Percentiles rank a stretch among this genome's conserved stretches.
phyloP scores from a whole-genome alignment of 495 filamentous ascomycete genomes.

The Xylaria castorea region DNA sequence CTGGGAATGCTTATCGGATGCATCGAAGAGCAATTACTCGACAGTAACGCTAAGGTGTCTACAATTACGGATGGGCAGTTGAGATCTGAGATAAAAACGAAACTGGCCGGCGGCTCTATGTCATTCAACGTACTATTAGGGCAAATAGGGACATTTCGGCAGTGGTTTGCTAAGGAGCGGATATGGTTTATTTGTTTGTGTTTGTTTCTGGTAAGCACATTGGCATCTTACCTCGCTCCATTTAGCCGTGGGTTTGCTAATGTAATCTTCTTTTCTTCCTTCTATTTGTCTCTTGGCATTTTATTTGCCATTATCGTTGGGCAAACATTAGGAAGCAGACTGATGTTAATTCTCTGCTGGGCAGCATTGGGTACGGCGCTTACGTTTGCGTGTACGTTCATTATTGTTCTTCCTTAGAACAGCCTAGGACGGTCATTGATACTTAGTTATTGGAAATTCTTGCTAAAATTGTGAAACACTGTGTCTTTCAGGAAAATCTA shows the following conservation, averaged over 20 bases:
- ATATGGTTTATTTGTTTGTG: slow-evolving; percentile 4
- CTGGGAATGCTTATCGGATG: neutral
- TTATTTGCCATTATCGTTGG: slow-evolving; percentile 3
- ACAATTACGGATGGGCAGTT: neutral
- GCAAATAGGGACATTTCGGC: neutral
- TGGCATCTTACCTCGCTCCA: neutral
- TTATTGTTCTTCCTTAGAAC: too few relatives aligned
- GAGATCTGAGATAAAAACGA: neutral
- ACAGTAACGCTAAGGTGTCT: neutral
- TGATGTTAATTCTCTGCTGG: neutral
- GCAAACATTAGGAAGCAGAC: neutral
- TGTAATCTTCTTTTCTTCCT: neutral
- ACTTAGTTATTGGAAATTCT: too few relatives aligned
- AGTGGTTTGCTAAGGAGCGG: neutral
- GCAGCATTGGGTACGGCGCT: too few relatives aligned
- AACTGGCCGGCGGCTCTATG: neutral
- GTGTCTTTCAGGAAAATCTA: too few relatives aligned
- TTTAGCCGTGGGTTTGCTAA: too few relatives aligned
- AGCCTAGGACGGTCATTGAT: too few relatives aligned
- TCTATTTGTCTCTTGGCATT: neutral
- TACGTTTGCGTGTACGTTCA: too few relatives aligned
- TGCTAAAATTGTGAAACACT: too few relatives aligned
- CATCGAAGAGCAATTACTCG: slow-evolving; percentile 5
- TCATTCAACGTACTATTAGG: neutral
- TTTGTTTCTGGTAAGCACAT: neutral